Evolutionary conservation across 2,329 filamentous ascomycete genomes (phyloP).

Genomic region (Colletotrichum lentis): DNA sequence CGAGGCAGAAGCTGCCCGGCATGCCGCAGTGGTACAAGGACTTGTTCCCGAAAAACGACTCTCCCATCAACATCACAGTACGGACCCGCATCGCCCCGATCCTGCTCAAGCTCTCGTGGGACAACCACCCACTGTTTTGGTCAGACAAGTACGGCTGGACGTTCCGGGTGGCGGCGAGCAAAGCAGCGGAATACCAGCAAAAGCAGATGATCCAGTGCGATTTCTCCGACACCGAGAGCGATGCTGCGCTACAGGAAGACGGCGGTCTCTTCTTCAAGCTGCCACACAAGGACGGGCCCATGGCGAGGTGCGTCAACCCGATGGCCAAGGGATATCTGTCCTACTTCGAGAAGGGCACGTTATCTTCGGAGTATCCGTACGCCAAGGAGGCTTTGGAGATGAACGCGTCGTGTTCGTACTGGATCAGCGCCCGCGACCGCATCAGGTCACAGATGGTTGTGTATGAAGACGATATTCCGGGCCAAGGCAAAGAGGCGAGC

Average conservation of each 20-base stretch:
- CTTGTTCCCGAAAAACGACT: conserved; percentile 74
- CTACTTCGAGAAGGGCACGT: conserved; percentile 88
- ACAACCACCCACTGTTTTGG: conserved; percentile 89
- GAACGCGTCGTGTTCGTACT: conserved; percentile 99
- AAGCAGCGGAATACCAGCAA: conserved; percentile 71
- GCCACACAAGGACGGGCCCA: conserved; percentile 93
- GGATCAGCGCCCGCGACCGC: conserved; percentile 93
- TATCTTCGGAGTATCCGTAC: conserved; percentile 87
- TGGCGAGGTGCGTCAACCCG: conserved; percentile 83
- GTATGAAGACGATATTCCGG: conserved; percentile 71
- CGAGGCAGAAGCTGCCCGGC: conserved; percentile 90
- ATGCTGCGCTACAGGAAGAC: conserved; percentile 67
- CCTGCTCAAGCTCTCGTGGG: conserved; percentile 85
- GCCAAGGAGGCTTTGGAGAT: conserved; percentile 96
- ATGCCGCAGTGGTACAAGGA: conserved; percentile 98
- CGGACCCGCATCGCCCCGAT: conserved; percentile 88
- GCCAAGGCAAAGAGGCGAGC: conserved; percentile 15
- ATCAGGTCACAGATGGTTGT: conserved; percentile 97
- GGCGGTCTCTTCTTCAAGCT: conserved; percentile 84
- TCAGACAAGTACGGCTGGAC: conserved; percentile 94
- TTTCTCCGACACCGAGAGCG: conserved; percentile 77
- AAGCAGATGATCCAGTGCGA: conserved; percentile 79
- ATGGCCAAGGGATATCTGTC: conserved; percentile 89
- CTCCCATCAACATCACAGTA: conserved; percentile 80
- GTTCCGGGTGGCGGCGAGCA: conserved; percentile 74